phyloP scores from a whole-genome alignment of 331 rosid genomes.

The Rhamnella rubrinervis region DNA sequence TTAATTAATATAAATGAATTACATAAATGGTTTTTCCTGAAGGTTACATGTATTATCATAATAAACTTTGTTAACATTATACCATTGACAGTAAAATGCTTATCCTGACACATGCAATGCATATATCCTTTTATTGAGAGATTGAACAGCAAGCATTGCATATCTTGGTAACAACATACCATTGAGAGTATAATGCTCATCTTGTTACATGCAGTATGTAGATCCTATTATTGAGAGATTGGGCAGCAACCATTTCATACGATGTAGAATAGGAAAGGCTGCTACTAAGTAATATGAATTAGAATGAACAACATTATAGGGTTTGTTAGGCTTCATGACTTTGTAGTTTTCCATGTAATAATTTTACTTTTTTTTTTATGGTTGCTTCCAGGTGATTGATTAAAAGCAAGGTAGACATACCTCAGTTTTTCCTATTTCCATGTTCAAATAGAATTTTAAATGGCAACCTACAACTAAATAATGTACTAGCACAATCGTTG shows the following conservation, averaged over 20 bases:
- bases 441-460: too few species aligned
- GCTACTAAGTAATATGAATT: slow-evolving; percentile 67
- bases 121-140: slow-evolving; percentile 91
- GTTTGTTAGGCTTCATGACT: slow-evolving; percentile 36
- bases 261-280: slow-evolving; percentile 77
- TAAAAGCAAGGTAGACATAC: too few species aligned
- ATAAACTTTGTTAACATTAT: not conserved
- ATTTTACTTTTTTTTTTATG: slow-evolving; percentile 6
- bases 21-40: too few species aligned
- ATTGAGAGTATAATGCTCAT: slow-evolving; percentile 15
- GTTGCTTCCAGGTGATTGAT: not conserved
- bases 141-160: slow-evolving; percentile 82
- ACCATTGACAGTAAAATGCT: slow-evolving; percentile 16
- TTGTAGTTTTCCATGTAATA: too few species aligned
- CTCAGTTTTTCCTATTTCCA: too few species aligned
- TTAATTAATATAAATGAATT: too few species aligned
- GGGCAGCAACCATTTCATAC: slow-evolving; percentile 78
- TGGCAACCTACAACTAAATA: too few species aligned
- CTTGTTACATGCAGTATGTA: slow-evolving; percentile 64
- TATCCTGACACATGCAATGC: slow-evolving; percentile 51
- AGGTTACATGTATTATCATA: too few species aligned
- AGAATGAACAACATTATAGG: slow-evolving; percentile 84
- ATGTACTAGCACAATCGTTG: too few species aligned
- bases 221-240: slow-evolving; percentile 90
- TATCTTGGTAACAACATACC: slow-evolving; percentile 9